Evolutionary conservation across 345 rosid species (phyloP).

Genomic region (Salix dunnii): DNA sequence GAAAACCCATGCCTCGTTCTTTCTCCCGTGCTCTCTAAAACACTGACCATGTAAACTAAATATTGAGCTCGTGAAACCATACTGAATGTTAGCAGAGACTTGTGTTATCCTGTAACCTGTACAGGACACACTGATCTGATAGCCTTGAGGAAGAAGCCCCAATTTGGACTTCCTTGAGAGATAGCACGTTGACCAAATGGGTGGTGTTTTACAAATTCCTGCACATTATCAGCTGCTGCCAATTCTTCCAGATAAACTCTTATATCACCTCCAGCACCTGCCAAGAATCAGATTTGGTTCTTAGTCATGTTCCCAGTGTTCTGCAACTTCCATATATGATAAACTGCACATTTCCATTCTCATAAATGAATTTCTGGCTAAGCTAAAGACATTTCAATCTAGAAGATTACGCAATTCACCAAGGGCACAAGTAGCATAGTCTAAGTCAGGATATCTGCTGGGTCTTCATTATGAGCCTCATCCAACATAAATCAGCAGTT

Average conservation of each 20-base stretch:
- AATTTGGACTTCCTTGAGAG: conserved; percentile 41
- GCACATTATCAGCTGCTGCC: conserved; percentile 51
- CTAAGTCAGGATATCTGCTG: neutral
- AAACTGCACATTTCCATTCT: neutral
- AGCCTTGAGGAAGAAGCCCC: conserved; percentile 55
- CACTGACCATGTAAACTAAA: neutral
- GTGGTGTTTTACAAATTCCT: conserved; percentile 50
- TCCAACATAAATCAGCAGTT: neutral
- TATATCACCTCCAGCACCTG: conserved; percentile 71
- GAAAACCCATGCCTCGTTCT: neutral
- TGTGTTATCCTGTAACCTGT: neutral
- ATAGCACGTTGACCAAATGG: conserved; percentile 76
- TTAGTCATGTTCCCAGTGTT: neutral
- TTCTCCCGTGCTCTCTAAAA: neutral
- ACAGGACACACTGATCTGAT: neutral
- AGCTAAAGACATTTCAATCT: neutral
- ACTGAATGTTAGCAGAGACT: neutral
- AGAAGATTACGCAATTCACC: neutral
- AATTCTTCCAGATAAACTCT: conserved; percentile 59
- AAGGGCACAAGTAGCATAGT: neutral
- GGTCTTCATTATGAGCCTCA: no score
- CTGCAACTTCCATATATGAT: neutral
- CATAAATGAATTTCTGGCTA: neutral
- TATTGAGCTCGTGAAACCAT: neutral
- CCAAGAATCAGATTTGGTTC: conserved; percentile 7